These are phyloP conservation scores for Pseudonitzschia pungens DNA, from an alignment of 108 stramenopile species.

Conservation along the genomic window DNA sequence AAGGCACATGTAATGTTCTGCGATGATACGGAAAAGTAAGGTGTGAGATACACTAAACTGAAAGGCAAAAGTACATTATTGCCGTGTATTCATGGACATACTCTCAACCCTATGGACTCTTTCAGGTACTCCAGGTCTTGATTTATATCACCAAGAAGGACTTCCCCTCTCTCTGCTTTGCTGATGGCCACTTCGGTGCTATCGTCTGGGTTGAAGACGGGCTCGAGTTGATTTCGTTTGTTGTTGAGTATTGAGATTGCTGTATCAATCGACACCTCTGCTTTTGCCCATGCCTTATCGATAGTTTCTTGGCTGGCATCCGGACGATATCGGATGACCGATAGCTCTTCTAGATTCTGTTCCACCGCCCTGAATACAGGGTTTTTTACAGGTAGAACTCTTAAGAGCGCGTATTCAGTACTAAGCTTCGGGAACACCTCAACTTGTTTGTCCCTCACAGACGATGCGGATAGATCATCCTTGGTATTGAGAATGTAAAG, in stretches of 20 bases:
- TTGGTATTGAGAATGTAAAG: conserved; percentile 20
- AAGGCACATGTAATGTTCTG: conserved; percentile 30
- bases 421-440: conserved; percentile 30
- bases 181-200: conserved; percentile 57
- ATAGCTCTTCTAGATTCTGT: conserved; percentile 46
- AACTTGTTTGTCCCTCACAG: conserved; percentile 31
- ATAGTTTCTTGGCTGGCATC: conserved; percentile 15
- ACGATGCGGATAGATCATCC: conserved; percentile 15
- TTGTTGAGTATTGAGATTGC: conserved; percentile 48
- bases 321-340: conserved; percentile 22
- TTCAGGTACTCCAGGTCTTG: conserved; percentile 45
- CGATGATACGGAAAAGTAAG: neutral
- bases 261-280: conserved; percentile 17
- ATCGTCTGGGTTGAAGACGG: conserved; percentile 81
- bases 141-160: conserved; percentile 55
- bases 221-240: conserved; percentile 64
- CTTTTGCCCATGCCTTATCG: conserved; percentile 23
- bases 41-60: neutral
- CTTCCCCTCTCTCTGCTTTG: conserved; percentile 70
- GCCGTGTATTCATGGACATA: neutral
- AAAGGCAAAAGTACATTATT: neutral
- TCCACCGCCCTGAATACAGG: conserved; percentile 63
- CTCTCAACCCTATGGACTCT: conserved; percentile 29
- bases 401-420: conserved; percentile 59
- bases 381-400: conserved; percentile 74